Evolutionary conservation across 176 grass and related monocot species (phyloP).

Genomic region (Oryza meyeriana): DNA sequence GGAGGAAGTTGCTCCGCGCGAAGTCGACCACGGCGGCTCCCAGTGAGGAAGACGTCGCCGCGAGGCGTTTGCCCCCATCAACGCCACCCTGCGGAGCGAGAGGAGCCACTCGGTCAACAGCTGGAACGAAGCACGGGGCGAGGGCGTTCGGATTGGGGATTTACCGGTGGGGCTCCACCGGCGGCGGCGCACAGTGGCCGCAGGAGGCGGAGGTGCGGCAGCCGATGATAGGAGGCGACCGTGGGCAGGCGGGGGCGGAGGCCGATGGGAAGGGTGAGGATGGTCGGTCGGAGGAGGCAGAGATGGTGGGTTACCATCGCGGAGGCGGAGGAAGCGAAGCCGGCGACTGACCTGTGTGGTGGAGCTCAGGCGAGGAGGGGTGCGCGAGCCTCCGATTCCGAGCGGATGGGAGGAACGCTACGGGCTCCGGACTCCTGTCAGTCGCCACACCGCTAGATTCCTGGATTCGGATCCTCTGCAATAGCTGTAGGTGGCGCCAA

Average conservation of each 20-base stretch:
- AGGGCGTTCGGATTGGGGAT: background rate
- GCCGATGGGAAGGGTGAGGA: background rate
- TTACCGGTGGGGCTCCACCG: conserved; percentile 36
- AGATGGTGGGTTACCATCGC: conserved; percentile 41
- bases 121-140: conserved; percentile 3
- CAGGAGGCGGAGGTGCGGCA: conserved; percentile 4
- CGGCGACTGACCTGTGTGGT: conserved; percentile 10
- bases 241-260: background rate
- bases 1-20: conserved; percentile 76
- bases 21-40: conserved; percentile 43
- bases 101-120: conserved; percentile 1
- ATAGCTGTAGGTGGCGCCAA: too few relatives aligned
- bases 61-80: conserved; percentile 32
- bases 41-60: conserved; percentile 20
- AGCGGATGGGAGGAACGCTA: too few relatives aligned
- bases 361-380: background rate
- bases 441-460: too few relatives aligned
- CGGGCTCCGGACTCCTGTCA: too few relatives aligned
- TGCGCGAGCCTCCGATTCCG: too few relatives aligned
- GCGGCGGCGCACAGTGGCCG: conserved; percentile 21
- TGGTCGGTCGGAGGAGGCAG: conserved; percentile 15
- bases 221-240: background rate
- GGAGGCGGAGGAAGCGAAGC: background rate
- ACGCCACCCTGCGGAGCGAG: conserved; percentile 42
- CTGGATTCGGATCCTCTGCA: too few relatives aligned